Evolutionary conservation across 192 early-diverging fungal genomes (phyloP).

Genomic region (Fimicolochytrium jonesii): DNA sequence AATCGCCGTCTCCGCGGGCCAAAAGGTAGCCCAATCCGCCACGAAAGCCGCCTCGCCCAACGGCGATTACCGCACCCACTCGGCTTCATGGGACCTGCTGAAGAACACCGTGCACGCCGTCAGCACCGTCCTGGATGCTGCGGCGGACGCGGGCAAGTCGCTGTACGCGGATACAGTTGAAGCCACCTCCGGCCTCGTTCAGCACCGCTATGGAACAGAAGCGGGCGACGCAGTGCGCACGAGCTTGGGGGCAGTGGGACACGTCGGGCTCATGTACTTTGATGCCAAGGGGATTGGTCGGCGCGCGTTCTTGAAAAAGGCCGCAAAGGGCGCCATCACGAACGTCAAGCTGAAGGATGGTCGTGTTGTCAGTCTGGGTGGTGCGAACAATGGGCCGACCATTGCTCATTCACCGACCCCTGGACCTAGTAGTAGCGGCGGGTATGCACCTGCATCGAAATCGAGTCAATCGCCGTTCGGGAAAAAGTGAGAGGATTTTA

Average conservation of each 20-base stretch:
- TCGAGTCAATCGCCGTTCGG: no score
- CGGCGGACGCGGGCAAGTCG: conserved; percentile 12
- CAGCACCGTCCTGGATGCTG: conserved; percentile 18
- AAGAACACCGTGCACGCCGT: conserved; percentile 19
- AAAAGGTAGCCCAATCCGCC: conserved; percentile 6
- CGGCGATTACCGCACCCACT: neutral
- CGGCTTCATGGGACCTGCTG: conserved; percentile 19
- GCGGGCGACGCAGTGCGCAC: conserved; percentile 4
- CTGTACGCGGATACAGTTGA: conserved; percentile 14
- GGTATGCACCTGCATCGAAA: no score
- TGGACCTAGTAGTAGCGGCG: no score
- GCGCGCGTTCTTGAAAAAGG: conserved; percentile 22
- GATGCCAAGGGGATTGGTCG: conserved; percentile 25
- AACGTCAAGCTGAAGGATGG: conserved; percentile 26
- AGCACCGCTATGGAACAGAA: conserved; percentile 13
- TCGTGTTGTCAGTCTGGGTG: conserved; percentile 18
- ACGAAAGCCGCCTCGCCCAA: neutral
- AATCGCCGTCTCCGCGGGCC: conserved; percentile 11
- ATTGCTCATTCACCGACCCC: no score
- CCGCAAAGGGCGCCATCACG: conserved; percentile 18
- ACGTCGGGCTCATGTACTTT: conserved; percentile 26
- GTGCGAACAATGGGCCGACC: no score
- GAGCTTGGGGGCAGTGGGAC: conserved; percentile 14
- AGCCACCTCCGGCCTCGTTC: conserved; percentile 3
- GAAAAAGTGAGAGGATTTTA: no score